Percentiles rank a stretch among this genome's conserved stretches.
Conservation (phyloP, 306 rosid genomes). For the Ammopiptanthus mongolicus region DNA sequence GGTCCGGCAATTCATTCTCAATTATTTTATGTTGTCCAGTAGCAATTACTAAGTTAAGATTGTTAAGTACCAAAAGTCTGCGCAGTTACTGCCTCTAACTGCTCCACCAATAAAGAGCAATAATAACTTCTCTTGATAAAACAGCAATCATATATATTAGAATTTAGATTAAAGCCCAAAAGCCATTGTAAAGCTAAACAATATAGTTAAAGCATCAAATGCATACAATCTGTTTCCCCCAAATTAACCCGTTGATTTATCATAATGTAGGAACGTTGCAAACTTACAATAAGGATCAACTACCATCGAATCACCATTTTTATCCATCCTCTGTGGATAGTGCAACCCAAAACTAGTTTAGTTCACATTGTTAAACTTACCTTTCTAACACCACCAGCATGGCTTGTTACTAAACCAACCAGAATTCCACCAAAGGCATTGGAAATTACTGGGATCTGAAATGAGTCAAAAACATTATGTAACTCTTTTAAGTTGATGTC, state of each 20-base stretch:
- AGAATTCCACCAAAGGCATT: conserved; percentile 97
- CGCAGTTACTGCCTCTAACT: background rate
- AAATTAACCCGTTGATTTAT: background rate
- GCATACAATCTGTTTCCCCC: background rate
- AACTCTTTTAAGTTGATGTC: conserved; percentile 5
- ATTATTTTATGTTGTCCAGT: background rate
- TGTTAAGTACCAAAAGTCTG: background rate
- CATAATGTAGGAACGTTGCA: background rate
- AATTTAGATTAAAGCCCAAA: background rate
- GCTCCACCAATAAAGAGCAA: background rate
- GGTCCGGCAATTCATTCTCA: background rate
- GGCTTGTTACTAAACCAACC: conserved; percentile 82
- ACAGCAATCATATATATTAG: background rate
- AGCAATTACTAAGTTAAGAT: background rate
- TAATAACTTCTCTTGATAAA: background rate
- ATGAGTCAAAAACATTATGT: conserved; percentile 3
- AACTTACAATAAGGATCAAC: background rate
- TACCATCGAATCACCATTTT: background rate
- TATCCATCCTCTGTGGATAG: background rate
- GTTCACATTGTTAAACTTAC: conserved; percentile 38
- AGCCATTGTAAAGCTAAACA: background rate
- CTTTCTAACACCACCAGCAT: conserved; percentile 98
- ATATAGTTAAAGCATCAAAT: background rate
- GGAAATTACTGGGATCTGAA: conserved; percentile 77
- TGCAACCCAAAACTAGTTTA: background rate